phyloP scores from a whole-genome alignment of 2,329 filamentous ascomycete genomes.

The Verticillium albo-atrum region DNA sequence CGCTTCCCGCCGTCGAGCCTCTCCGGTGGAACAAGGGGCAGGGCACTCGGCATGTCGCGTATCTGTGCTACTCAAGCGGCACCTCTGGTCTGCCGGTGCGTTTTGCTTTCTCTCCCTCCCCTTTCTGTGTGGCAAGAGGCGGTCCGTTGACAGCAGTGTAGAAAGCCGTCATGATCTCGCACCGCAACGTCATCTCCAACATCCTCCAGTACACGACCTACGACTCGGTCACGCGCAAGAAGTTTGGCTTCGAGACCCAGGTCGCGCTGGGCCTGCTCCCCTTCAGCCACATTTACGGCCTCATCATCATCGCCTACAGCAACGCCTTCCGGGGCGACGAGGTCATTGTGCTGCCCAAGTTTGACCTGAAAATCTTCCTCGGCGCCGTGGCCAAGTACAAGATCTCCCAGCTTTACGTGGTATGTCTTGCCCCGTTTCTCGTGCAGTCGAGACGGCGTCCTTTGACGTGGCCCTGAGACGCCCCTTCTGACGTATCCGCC shows the following conservation, averaged over 20 bases:
- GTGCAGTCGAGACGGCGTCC: no score
- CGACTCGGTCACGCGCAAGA: conserved; percentile 31
- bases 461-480: no score
- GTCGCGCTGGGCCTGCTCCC: conserved; percentile 66
- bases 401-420: conserved; percentile 64
- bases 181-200: conserved; percentile 75
- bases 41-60: conserved; percentile 64
- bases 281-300: conserved; percentile 76
- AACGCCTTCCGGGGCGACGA: conserved; percentile 68
- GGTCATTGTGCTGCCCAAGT: conserved; percentile 68
- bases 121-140: not conserved
- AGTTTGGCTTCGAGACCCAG: conserved; percentile 32
- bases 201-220: conserved; percentile 56
- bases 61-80: conserved; percentile 75
- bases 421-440: no score
- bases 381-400: conserved; percentile 62
- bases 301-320: conserved; percentile 66
- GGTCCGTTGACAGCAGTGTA: conserved; percentile 22
- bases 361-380: conserved; percentile 65
- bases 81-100: conserved; percentile 72
- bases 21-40: conserved; percentile 61
- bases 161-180: conserved; percentile 84
- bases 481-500: not conserved
- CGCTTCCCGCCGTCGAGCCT: conserved; percentile 47
- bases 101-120: not conserved